Conservation (phyloP, 2,329 filamentous ascomycete genomes). For the Epichloe gansuensis region DNA sequence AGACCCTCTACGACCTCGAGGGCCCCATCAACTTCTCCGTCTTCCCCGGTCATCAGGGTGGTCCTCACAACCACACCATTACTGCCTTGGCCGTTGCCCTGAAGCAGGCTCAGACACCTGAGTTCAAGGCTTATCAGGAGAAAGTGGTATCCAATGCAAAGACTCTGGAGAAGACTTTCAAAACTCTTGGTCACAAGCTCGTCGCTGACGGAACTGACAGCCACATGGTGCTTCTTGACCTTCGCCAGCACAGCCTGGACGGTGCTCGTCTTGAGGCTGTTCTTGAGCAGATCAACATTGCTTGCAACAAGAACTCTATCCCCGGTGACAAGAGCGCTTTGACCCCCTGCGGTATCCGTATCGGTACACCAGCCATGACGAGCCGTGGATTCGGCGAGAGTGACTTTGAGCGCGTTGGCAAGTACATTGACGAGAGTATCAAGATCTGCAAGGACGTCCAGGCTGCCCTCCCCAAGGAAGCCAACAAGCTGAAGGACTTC, state of each 20-base stretch:
- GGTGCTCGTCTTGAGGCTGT: slow-evolving; percentile 93
- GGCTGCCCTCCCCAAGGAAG: slow-evolving; percentile 76
- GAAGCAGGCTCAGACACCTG: slow-evolving; percentile 79
- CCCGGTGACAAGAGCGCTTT: slow-evolving; percentile 96
- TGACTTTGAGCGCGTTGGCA: slow-evolving; percentile 82
- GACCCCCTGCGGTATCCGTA: slow-evolving; percentile 87
- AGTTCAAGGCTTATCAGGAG: slow-evolving; percentile 91
- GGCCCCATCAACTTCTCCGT: slow-evolving; percentile 97
- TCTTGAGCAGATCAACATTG: slow-evolving; percentile 95
- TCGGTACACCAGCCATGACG: slow-evolving; percentile 96
- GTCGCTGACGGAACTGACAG: slow-evolving; percentile 94
- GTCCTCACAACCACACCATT: slow-evolving; percentile 99
- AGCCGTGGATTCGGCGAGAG: slow-evolving; percentile 84
- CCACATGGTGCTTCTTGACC: slow-evolving; percentile 91
- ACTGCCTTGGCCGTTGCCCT: slow-evolving; percentile 90
- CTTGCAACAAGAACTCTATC: slow-evolving; percentile 99
- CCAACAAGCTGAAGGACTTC: slow-evolving; percentile 99
- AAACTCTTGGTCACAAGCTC: slow-evolving; percentile 82
- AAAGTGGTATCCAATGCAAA: slow-evolving; percentile 90
- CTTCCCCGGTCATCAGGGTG: slow-evolving; percentile 97
- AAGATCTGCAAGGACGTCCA: slow-evolving; percentile 86
- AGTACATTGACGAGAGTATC: slow-evolving; percentile 82
- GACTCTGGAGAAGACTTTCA: slow-evolving; percentile 73
- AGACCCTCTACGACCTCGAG: slow-evolving; percentile 86
- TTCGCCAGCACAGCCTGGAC: slow-evolving; percentile 77